Base-by-base conservation (phyloP, 768 basidiomycete species). In the Amanita jacksonii region DNA sequence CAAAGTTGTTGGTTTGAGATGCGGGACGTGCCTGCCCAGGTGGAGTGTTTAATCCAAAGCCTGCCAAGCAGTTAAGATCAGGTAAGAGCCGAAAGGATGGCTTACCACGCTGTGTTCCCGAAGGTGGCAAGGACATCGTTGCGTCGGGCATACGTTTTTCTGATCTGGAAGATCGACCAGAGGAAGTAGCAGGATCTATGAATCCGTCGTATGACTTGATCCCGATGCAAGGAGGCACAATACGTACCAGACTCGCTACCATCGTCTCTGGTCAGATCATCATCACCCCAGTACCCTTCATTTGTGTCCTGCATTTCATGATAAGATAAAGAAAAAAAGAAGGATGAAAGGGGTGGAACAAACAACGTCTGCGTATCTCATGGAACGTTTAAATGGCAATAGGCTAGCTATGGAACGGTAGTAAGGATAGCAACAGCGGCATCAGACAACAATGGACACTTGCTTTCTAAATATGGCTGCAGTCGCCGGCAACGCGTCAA, bases 221-320 rank as follows among this genome's bases (percentile, higher is more conserved):
- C 18, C 6, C 4, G 12, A 30, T 2, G n/a, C 6, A 9, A 10
- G 16, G 5, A 38, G n/a, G 6, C 1, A 28, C 4, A 8, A 23
- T 36, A 27, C 43, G 10, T 9, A 45, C 44, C 44, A 22, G 35
- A 45, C 38, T 32, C 36, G 13, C 37, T 45, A 10, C 34, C 23
- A 12, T 38, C 28, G 1, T 28, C 22, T 9, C 13, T 16, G 3
- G 23, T 24, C n/a, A 19, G 22, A 38, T 37, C 36, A 15, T 45
- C 36, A 15, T 38, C 37, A 22, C 44, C 44, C 44, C 44, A 45
- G 28, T 45, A 45, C 8, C 44, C 44, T 25, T 45, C 44, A 6
- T 27, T 45, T 5, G 18, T 45, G 36, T 45, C 44, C 44, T 45
- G 6, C 2, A n/a, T 13, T n/a, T n/a, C 2, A 19, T 6, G 8